These are phyloP conservation scores for Symbiodinium pilosum DNA, from an alignment of 73 alveolate species.

Conservation along the genomic window DNA sequence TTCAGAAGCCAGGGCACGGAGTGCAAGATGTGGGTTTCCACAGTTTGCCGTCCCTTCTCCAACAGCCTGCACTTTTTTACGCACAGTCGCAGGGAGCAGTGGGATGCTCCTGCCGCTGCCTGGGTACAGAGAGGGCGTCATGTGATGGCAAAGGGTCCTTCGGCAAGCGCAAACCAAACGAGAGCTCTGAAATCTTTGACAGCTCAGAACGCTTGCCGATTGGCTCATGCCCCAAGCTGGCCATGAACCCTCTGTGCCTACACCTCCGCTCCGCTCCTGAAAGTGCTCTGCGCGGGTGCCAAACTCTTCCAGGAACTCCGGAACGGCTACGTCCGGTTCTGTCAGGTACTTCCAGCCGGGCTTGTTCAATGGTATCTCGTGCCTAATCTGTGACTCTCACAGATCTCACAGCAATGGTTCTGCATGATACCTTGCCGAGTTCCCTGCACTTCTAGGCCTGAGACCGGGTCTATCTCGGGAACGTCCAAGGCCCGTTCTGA, in stretches of 20 bases:
- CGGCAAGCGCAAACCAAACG: not conserved
- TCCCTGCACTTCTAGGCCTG: constrained; percentile 62
- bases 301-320: constrained; percentile 63
- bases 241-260: too few species aligned
- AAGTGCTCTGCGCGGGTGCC: constrained; percentile 74
- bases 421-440: not conserved
- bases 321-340: not conserved
- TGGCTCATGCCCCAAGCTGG: too few species aligned
- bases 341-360: not conserved
- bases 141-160: constrained; percentile 13
- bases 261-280: constrained; percentile 15
- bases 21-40: not conserved
- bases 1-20: not conserved
- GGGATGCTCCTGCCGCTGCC: not conserved
- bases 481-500: constrained; percentile 17
- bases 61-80: not conserved
- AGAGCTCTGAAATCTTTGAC: too few species aligned
- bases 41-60: not conserved
- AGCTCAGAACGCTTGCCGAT: too few species aligned
- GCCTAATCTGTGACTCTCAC: not conserved
- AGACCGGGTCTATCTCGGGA: constrained; percentile 75
- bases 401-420: not conserved
- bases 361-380: not conserved
- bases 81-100: not conserved
- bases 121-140: not conserved